Evolutionary conservation across 257 asterid genomes (phyloP).

Genomic region (Mitragyna speciosa): DNA sequence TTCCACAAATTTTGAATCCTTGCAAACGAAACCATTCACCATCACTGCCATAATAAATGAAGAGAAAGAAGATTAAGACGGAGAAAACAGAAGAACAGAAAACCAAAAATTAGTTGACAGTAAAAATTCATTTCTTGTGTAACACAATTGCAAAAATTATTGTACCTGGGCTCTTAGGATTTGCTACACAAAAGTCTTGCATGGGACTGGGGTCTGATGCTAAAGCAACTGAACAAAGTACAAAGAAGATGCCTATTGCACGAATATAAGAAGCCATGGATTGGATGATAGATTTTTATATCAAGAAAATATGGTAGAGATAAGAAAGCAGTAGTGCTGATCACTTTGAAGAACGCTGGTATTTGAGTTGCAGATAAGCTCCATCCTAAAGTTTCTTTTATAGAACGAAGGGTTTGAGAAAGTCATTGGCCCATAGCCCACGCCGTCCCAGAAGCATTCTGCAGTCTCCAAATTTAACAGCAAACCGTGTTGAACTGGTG

Average conservation of each 20-base stretch:
- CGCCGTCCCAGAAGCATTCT: background rate
- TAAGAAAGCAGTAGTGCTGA: background rate
- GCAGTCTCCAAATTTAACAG: background rate
- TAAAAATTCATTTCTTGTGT: no score
- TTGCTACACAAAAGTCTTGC: conserved; percentile 52
- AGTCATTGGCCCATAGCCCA: background rate
- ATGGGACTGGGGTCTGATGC: conserved; percentile 52
- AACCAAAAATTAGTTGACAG: no score
- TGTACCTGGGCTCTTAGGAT: conserved; percentile 33
- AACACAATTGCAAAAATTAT: no score
- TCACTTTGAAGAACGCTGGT: background rate
- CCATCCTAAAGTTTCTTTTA: background rate
- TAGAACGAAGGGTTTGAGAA: background rate
- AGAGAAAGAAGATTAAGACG: no score
- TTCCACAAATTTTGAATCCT: conserved; percentile 1
- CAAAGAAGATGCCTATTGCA: conserved; percentile 17
- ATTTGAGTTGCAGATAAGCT: no score
- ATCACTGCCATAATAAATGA: background rate
- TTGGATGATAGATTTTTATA: background rate
- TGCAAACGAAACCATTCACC: conserved; percentile 11
- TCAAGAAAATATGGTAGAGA: background rate
- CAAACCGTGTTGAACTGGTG: background rate
- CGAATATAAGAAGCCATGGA: conserved; percentile 31
- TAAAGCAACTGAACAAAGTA: conserved; percentile 22
- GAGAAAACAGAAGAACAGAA: background rate